phyloP scores from a whole-genome alignment of 768 basidiomycete genomes.

The Boletus speciosus region DNA sequence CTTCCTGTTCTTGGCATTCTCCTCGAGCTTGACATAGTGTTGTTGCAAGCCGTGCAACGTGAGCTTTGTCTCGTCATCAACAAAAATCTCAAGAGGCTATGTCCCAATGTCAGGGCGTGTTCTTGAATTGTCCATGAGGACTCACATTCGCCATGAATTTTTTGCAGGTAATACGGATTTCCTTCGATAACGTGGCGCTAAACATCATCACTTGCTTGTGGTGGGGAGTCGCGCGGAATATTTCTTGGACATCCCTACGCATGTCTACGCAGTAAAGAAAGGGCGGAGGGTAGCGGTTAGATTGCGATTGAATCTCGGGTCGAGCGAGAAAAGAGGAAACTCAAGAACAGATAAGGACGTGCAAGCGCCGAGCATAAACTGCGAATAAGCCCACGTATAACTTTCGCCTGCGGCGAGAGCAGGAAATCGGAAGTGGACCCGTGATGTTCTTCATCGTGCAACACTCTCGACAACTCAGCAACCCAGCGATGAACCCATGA shows the following conservation, averaged over 20 bases:
- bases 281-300: constrained; percentile 62
- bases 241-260: constrained; percentile 99
- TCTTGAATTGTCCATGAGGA: constrained; percentile 4
- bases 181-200: constrained; percentile 96
- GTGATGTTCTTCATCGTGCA: constrained; percentile 36
- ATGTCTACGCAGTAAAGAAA: constrained; percentile 75
- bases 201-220: constrained; percentile 99
- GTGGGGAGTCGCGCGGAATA: constrained; percentile 97
- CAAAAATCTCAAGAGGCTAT: constrained; percentile 98
- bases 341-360: constrained; percentile 35
- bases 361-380: constrained; percentile 13
- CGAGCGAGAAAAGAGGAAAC: constrained; percentile 51
- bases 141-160: constrained; percentile 99
- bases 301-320: constrained; percentile 48
- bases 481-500: constrained; percentile 34
- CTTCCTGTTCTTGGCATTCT: constrained; percentile 94
- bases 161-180: constrained; percentile 96
- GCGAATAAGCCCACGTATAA: constrained; percentile 15
- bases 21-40: constrained; percentile 96
- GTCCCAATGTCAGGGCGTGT: neutral
- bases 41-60: constrained; percentile 98
- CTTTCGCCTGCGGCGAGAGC: constrained; percentile 28
- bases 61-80: constrained; percentile 98
- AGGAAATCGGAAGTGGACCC: constrained; percentile 32
- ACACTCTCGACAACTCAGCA: constrained; percentile 37